phyloP scores from a whole-genome alignment of 768 basidiomycete genomes.

The Calocera viscosa region DNA sequence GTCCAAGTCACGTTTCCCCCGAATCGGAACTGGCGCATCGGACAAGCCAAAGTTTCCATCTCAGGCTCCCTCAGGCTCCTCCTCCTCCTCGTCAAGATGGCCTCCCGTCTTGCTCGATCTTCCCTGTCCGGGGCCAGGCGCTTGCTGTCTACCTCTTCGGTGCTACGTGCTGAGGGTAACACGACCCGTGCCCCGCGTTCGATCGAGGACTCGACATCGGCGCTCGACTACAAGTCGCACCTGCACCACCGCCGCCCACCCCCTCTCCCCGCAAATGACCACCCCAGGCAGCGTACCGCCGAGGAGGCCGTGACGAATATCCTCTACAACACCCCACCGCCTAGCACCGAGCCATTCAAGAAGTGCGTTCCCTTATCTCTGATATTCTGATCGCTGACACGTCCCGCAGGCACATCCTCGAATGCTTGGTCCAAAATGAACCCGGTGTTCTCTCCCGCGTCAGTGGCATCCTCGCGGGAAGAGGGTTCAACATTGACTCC shows the following conservation, averaged over 20 bases:
- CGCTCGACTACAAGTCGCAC: constrained; percentile 76
- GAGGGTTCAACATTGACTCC: constrained; percentile 98
- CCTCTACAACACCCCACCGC: constrained; percentile 88
- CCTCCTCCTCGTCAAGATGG: too few species aligned
- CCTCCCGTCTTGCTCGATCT: too few species aligned
- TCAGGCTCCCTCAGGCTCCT: too few species aligned
- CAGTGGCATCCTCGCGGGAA: constrained; percentile 89
- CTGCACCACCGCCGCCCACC: constrained; percentile 58
- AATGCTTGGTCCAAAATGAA: constrained; percentile 98
- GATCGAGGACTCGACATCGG: constrained; percentile 88
- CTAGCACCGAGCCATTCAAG: constrained; percentile 83
- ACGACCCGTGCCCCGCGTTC: constrained; percentile 29
- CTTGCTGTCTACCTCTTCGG: too few species aligned
- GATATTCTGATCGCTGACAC: constrained; percentile 17
- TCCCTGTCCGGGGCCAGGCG: too few species aligned
- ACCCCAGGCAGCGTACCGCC: constrained; percentile 71
- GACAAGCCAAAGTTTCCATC: too few species aligned
- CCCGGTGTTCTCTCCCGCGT: constrained; percentile 98
- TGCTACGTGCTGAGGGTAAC: too few species aligned
- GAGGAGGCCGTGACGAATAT: constrained; percentile 98
- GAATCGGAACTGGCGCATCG: too few species aligned
- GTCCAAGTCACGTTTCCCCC: too few species aligned
- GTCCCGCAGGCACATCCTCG: constrained; percentile 73
- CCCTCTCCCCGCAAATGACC: constrained; percentile 70
- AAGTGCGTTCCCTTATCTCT: constrained; percentile 42